Evolutionary conservation across 441 rosid genomes (phyloP), one percentile per base, ranked within the genome.

Genomic region (Erodium moschatum): DNA sequence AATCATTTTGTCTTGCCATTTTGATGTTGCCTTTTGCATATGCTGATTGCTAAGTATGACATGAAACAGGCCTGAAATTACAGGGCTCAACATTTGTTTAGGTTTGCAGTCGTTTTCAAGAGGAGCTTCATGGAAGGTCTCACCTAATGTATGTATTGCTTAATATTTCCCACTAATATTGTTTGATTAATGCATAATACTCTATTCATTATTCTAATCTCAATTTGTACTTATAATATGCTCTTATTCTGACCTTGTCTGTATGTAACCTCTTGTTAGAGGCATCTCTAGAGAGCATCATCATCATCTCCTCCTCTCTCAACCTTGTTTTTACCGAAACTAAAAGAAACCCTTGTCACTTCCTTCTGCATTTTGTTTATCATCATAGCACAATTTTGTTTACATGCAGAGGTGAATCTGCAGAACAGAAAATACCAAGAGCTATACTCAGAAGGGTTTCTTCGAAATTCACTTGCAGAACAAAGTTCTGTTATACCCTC

Each of bases 251-350:
- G 48, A 16, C 64, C 67, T 74, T 80, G 85, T 82, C 84, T 66
- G 5, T 52, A 46, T 78, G 67, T 21, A 60, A 44, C 65, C 38
- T 60, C 33, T 70, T 52, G 62, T 24, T 67, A 10, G 11, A 48
- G 74, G 84, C 66, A 81, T 82, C 87, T 79, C 13, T 20, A 5
- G 19, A 50, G 64, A 67, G 86, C 77, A 81, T 79, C 63, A 62
- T 74, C 68, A 21, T 31, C 12, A 0, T n/a, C 58, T 15, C 56
- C 16, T 13, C 13, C 68, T 69, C 12, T 69, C 35, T 56, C 21
- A 38, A 6, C 72, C 65, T 63, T 58, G 75, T 70, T 64, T 66
- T 13, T 21, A 63, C 65, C 71, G 73, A 38, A 60, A 31, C 8
- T 46, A 64, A 56, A 68, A 15, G 18, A 13, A 18, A 67, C 31